These are phyloP conservation scores for Leccinum arenicola DNA, from an alignment of 768 basidiomycete genomes.

Conservation along the genomic window DNA sequence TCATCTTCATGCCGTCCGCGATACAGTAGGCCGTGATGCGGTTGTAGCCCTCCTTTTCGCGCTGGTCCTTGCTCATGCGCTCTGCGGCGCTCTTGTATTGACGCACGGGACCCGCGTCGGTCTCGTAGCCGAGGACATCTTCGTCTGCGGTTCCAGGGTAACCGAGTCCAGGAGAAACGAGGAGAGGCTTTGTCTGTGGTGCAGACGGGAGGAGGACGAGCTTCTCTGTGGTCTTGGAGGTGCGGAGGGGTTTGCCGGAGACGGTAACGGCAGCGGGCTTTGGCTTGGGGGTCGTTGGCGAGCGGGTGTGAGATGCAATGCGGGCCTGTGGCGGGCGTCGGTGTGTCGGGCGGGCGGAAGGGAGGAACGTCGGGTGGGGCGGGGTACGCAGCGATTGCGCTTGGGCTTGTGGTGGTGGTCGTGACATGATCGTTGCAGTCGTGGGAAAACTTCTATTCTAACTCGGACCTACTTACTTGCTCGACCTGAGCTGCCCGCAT, in stretches of 20 bases:
- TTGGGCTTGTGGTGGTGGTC: not conserved
- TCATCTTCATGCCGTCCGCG: slow-evolving; percentile 83
- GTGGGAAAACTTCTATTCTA: too few species aligned
- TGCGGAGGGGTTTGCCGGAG: slow-evolving; percentile 59
- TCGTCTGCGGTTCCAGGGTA: slow-evolving; percentile 36
- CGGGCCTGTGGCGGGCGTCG: slow-evolving; percentile 25
- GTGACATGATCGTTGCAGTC: too few species aligned
- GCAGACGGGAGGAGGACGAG: slow-evolving; percentile 88
- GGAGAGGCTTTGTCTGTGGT: slow-evolving; percentile 78
- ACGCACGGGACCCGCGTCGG: slow-evolving; percentile 55
- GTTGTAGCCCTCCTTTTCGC: slow-evolving; percentile 76
- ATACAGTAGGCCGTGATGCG: slow-evolving; percentile 89
- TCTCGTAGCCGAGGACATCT: slow-evolving; percentile 59
- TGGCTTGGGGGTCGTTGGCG: slow-evolving; percentile 13
- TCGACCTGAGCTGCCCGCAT: too few species aligned
- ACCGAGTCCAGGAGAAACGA: slow-evolving; percentile 15
- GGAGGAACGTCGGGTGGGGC: slow-evolving; percentile 22
- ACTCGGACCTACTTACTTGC: too few species aligned
- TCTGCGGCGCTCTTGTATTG: slow-evolving; percentile 86
- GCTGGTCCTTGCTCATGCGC: slow-evolving; percentile 82
- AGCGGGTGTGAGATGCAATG: slow-evolving; percentile 16
- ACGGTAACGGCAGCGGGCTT: slow-evolving; percentile 18
- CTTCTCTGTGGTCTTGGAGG: slow-evolving; percentile 89
- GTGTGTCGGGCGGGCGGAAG: slow-evolving; percentile 19
- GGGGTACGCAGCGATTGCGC: slow-evolving; percentile 9